phyloP scores from a whole-genome alignment of 2,329 filamentous ascomycete genomes.

The Lomentospora prolificans region DNA sequence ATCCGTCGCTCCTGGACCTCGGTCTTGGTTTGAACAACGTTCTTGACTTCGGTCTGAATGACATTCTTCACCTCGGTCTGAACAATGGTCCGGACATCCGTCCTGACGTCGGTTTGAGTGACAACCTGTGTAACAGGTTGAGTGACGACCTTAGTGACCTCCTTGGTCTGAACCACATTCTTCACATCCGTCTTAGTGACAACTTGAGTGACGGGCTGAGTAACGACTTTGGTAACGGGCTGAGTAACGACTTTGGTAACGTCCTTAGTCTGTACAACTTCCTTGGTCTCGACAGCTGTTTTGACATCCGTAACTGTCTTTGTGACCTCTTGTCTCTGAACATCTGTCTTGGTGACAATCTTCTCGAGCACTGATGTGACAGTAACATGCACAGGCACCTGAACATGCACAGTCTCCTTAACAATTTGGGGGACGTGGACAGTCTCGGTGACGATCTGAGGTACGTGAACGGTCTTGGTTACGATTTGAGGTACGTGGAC shows the following conservation, averaged over 20 bases:
- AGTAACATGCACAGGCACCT: slow-evolving; percentile 6
- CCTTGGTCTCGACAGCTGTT: neutral
- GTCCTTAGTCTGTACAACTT: slow-evolving; percentile 3
- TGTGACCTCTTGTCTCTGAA: neutral
- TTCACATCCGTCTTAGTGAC: neutral
- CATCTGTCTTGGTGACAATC: neutral
- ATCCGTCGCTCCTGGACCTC: neutral
- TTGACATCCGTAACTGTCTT: slow-evolving; percentile 2
- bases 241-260: neutral
- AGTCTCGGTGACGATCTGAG: neutral
- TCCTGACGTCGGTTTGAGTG: neutral
- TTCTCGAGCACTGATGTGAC: slow-evolving; percentile 2
- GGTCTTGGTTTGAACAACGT: neutral
- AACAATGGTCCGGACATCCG: slow-evolving; percentile 1
- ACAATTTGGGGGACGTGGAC: slow-evolving; percentile 4
- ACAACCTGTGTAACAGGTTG: neutral
- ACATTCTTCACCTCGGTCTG: neutral
- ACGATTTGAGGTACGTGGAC: slow-evolving; percentile 1
- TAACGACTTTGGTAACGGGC: neutral
- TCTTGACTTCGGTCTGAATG: slow-evolving; percentile 1
- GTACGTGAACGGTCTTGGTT: slow-evolving; percentile 3
- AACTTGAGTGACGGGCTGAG: slow-evolving; percentile 1
- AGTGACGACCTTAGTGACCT: neutral
- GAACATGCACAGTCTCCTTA: slow-evolving; percentile 4
- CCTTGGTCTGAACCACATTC: neutral